These are phyloP conservation scores for Dendrocalamus sinicus DNA, from an alignment of 176 grass and related monocot species.

Conservation along the genomic window DNA sequence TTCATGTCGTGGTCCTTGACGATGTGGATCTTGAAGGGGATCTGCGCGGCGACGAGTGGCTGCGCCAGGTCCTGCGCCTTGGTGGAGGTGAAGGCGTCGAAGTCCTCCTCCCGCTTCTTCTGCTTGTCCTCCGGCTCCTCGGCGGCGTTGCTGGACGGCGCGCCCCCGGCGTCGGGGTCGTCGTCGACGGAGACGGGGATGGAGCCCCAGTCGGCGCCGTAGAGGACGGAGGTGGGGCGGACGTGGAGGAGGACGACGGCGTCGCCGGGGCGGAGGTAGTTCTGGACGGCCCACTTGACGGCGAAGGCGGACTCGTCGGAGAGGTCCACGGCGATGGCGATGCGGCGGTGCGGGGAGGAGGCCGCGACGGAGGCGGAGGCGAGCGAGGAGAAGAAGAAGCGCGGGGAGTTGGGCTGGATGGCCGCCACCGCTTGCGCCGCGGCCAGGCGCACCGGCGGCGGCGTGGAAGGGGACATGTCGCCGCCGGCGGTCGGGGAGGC, in stretches of 20 bases:
- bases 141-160: not conserved
- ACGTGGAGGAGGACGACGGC: conserved; percentile 90
- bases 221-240: conserved; percentile 74
- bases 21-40: conserved; percentile 89
- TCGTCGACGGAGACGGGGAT: conserved; percentile 61
- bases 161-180: not conserved
- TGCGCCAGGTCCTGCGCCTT: conserved; percentile 87
- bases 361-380: conserved; percentile 34
- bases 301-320: conserved; percentile 93
- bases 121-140: conserved; percentile 54
- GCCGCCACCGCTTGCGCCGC: conserved; percentile 48
- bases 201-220: conserved; percentile 94
- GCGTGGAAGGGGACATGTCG: conserved; percentile 33
- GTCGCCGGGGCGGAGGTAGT: conserved; percentile 93
- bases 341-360: conserved; percentile 68
- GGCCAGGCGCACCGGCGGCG: conserved; percentile 31
- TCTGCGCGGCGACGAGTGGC: conserved; percentile 75
- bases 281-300: conserved; percentile 87
- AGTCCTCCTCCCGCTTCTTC: conserved; percentile 83
- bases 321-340: conserved; percentile 89
- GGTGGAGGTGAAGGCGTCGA: conserved; percentile 79
- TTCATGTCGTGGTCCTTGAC: conserved; percentile 99
- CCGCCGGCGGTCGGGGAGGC: conserved; percentile 43
- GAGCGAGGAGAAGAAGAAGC: conserved; percentile 66
- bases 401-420: conserved; percentile 65